Base-by-base conservation (phyloP, 2,329 filamentous ascomycete species). In the Sordariomycetes sp. region DNA sequence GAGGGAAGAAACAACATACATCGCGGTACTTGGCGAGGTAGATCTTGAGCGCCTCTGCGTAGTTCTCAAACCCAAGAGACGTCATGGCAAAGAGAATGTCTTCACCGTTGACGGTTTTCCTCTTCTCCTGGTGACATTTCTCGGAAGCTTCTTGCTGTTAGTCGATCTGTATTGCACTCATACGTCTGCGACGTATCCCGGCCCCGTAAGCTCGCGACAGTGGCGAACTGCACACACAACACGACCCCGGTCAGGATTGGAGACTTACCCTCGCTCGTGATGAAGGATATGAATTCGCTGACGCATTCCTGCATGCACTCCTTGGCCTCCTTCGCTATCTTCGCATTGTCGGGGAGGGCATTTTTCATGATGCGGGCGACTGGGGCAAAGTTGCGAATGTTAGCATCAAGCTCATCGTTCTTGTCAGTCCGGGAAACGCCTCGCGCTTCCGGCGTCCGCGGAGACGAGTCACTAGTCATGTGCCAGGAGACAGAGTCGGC, bases 291-390 rank as follows among this genome's bases (percentile, higher is more conserved):
- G 73, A 99, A 99, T 75, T 99, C 94, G 84, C 91, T 96, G 59
- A 99, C 94, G 69, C 94, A 99, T 73, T 99, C 94, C 72, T 99
- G 94, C 94, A 99, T 97, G 74, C 94, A 99, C 71, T 99, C 94
- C 72, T 99, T 99, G 58, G 94, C 94, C 70, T 99, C 94, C 70
- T 99, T 99, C 60, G 91, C 91, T 61, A 99, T 99, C 75, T 99
- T 99, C 64, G 94, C 94, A 68, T 99, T 99, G 63, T 99, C 94
- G 55, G 94, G 94, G 54, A 99, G 79, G 7, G 94, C 94, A 65
- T 90, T 87, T 74, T 99, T 99, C 94, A 99, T 99, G 72, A 99
- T 97, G 58, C 94, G 87, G 63, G 94, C 94, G 67, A 99, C 94
- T 99, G 87, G 85, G 74, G 84, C 87, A 82, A 89, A 90, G 75